Evolutionary conservation across 208 protist species (phyloP).

Genomic region (Leishmania tropica): DNA sequence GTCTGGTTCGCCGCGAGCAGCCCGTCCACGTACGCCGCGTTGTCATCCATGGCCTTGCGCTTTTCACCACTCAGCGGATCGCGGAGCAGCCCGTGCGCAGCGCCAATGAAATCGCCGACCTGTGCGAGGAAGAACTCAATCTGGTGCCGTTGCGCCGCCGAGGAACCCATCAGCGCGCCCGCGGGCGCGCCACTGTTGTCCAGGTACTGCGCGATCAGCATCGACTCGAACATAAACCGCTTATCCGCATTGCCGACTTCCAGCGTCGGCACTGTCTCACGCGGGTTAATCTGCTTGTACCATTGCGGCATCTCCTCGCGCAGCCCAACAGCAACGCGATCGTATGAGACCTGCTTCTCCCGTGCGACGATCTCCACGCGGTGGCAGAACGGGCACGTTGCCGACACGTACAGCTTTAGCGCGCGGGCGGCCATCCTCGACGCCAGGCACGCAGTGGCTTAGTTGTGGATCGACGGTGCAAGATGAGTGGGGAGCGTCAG

Average conservation of each 20-base stretch:
- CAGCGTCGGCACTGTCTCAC: slow-evolving; percentile 72
- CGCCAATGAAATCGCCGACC: slow-evolving; percentile 51
- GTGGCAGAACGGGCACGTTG: slow-evolving; percentile 71
- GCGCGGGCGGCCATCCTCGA: slow-evolving; percentile 16
- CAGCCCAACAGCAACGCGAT: slow-evolving; percentile 53
- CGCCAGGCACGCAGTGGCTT: neutral
- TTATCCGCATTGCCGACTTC: slow-evolving; percentile 44
- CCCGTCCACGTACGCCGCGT: slow-evolving; percentile 62
- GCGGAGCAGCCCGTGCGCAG: slow-evolving; percentile 46
- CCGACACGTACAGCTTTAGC: slow-evolving; percentile 63
- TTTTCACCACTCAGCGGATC: slow-evolving; percentile 69
- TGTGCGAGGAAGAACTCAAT: slow-evolving; percentile 82
- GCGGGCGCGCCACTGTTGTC: slow-evolving; percentile 41
- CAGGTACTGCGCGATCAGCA: slow-evolving; percentile 75
- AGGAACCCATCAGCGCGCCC: slow-evolving; percentile 43
- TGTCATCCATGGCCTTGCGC: slow-evolving; percentile 50
- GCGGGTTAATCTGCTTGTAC: slow-evolving; percentile 80
- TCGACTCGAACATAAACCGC: slow-evolving; percentile 62
- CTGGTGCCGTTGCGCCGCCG: slow-evolving; percentile 52
- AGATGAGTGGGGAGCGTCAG: neutral
- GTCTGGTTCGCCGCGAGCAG: slow-evolving; percentile 60
- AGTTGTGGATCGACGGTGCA: neutral
- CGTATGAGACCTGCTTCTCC: slow-evolving; percentile 58
- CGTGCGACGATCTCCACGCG: slow-evolving; percentile 58
- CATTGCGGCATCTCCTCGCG: slow-evolving; percentile 62